Evolutionary conservation across 2,329 filamentous ascomycete genomes (phyloP).

Genomic region (Diaporthe sp.): DNA sequence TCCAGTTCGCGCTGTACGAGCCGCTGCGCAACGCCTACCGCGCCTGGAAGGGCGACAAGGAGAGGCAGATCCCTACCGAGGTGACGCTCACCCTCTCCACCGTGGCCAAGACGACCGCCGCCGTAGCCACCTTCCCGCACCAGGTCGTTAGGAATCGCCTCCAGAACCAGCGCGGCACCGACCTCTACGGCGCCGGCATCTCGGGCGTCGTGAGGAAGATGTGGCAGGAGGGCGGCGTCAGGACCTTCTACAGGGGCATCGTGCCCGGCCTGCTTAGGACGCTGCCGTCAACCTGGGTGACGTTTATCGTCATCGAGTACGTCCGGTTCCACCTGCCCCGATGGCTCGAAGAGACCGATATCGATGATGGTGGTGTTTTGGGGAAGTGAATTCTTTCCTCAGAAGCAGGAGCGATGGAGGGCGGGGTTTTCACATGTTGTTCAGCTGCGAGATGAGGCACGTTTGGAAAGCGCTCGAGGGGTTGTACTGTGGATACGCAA

Average conservation of each 20-base stretch:
- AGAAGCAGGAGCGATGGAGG: background rate
- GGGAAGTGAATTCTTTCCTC: background rate
- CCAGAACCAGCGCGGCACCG: constrained; percentile 88
- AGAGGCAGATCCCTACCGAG: constrained; percentile 71
- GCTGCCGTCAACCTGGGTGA: constrained; percentile 94
- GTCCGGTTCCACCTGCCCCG: constrained; percentile 78
- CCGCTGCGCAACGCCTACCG: constrained; percentile 72
- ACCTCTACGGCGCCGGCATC: constrained; percentile 78
- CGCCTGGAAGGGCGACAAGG: constrained; percentile 50
- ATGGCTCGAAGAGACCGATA: constrained; percentile 47
- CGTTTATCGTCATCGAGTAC: constrained; percentile 97
- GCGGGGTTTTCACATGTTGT: background rate
- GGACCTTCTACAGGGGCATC: constrained; percentile 92
- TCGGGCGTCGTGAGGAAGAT: constrained; percentile 80
- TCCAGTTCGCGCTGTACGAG: constrained; percentile 98
- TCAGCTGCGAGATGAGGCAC: background rate
- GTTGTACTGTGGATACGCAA: background rate
- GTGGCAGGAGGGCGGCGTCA: constrained; percentile 82
- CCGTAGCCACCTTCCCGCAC: constrained; percentile 93
- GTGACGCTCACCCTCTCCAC: constrained; percentile 88
- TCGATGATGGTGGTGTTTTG: background rate
- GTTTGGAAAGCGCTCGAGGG: background rate
- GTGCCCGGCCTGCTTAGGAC: constrained; percentile 92
- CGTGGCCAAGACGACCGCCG: constrained; percentile 87
- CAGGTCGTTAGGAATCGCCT: constrained; percentile 91